Conservation (phyloP, 1,284 basidiomycete species). For the Testicularia cyperi region DNA sequence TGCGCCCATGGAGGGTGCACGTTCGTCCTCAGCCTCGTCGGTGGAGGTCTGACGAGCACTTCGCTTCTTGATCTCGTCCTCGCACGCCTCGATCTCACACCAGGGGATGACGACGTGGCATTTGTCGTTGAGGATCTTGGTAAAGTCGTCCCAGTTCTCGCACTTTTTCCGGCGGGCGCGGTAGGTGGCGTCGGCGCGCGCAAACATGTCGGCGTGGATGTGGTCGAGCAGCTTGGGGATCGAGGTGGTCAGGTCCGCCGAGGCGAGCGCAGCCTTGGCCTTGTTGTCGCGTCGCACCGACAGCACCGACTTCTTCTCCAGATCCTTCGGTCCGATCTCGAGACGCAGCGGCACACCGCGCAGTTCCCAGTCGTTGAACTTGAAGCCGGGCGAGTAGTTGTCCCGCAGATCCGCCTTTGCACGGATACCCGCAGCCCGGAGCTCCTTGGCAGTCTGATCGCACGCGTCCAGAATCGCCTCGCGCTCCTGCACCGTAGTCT, state of each 20-base stretch:
- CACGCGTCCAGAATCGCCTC: slow-evolving; percentile 73
- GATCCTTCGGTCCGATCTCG: slow-evolving; percentile 92
- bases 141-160: slow-evolving; percentile 83
- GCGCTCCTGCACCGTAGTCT: slow-evolving; percentile 63
- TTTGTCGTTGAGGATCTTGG: slow-evolving; percentile 85
- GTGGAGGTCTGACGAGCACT: slow-evolving; percentile 65
- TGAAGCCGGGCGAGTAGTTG: slow-evolving; percentile 95
- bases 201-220: slow-evolving; percentile 89
- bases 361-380: slow-evolving; percentile 98
- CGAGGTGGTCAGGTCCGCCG: slow-evolving; percentile 19
- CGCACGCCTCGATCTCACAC: slow-evolving; percentile 91
- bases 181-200: slow-evolving; percentile 74
- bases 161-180: slow-evolving; percentile 74
- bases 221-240: slow-evolving; percentile 69
- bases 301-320: slow-evolving; percentile 79
- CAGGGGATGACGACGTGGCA: slow-evolving; percentile 87
- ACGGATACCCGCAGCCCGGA: slow-evolving; percentile 70
- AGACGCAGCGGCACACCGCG: slow-evolving; percentile 89
- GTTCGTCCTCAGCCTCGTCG: slow-evolving; percentile 66
- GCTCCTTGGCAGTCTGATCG: slow-evolving; percentile 65
- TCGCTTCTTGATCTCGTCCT: slow-evolving; percentile 97
- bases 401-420: slow-evolving; percentile 90
- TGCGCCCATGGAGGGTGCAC: slow-evolving; percentile 95
- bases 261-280: slow-evolving; percentile 41
- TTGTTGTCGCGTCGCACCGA: slow-evolving; percentile 86